These are phyloP conservation scores for Zoysia matrella DNA, from an alignment of 202 grass and related monocot species.

Conservation along the genomic window DNA sequence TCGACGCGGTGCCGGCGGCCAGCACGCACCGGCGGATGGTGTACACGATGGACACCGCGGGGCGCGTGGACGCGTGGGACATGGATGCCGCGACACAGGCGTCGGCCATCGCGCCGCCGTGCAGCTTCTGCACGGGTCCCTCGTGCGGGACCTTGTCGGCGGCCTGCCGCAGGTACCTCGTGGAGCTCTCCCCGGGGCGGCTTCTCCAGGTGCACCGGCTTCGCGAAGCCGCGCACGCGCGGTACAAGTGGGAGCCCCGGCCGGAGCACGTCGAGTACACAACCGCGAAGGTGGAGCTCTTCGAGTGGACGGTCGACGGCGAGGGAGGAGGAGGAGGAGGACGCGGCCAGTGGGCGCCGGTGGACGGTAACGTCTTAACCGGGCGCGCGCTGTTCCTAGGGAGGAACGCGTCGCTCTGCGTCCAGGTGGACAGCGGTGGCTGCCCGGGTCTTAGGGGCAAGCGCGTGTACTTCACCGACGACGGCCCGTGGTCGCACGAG, in stretches of 20 bases:
- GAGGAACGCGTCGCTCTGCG: conserved; percentile 57
- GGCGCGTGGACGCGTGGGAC: conserved; percentile 55
- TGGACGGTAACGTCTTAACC: conserved; percentile 19
- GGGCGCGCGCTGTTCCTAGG: conserved; percentile 57
- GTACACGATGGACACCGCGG: conserved; percentile 50
- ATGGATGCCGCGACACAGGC: neutral
- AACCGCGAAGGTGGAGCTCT: conserved; percentile 52
- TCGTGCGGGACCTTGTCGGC: conserved; percentile 21
- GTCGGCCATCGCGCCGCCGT: conserved; percentile 30
- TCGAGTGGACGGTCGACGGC: conserved; percentile 32
- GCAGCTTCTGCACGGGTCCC: conserved; percentile 29
- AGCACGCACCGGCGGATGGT: neutral
- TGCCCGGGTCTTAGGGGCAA: conserved; percentile 25
- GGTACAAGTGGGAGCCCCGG: conserved; percentile 54
- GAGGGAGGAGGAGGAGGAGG: no score
- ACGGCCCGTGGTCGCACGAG: conserved; percentile 55
- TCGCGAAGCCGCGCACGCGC: conserved; percentile 28
- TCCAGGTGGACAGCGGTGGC: conserved; percentile 3
- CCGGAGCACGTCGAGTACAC: conserved; percentile 54
- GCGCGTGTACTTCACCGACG: conserved; percentile 68
- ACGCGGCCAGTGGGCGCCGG: conserved; percentile 2
- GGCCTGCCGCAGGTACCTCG: conserved; percentile 56
- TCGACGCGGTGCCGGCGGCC: conserved; percentile 49
- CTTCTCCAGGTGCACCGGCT: conserved; percentile 55
- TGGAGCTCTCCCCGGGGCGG: conserved; percentile 54